Evolutionary conservation across 768 basidiomycete species (phyloP), one percentile per base, ranked within the genome.

Genomic region (Termitomyces sp.): DNA sequence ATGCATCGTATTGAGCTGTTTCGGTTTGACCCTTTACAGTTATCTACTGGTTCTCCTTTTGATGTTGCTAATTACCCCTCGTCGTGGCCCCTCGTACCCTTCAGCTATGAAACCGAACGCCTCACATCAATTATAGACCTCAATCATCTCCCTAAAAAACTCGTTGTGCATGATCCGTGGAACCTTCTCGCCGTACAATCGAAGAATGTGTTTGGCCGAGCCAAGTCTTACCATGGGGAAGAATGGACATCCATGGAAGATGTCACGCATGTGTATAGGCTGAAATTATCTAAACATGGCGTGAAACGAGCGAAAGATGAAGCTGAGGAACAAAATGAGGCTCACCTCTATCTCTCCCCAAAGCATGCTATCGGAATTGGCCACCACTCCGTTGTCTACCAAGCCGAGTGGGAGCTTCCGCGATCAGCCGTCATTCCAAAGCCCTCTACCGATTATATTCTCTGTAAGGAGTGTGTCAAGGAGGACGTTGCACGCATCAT

Each of bases 381-480:
- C 0, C 62, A 81, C 62, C 85, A 87, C 63, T 86, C 85, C 0
- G 42, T 67, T 38, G 80, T 83, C 0, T 80, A 81, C 62, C 64
- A 71, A 43, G 81, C 75, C 4, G 79, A 82, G 54, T 78, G 77
- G 72, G 63, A 61, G 56, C 56, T 64, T 6, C 58, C 61, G 0
- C 56, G 63, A n/a, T 42, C 60, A 20, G 51, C 49, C 6, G 18
- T 61, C 47, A 3, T 59, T 13, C 58, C 61, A 2, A 36, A 54
- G 5, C 43, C 53, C 0, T 40, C 51, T 0, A 53, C 14, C 13
- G 35, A 49, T 10, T 52, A 47, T 26, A 56, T 63, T 0, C n/a
- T 82, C 1, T 83, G 81, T 65, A 22, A 48, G 0, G 5, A 56
- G 7, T 84, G 82, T 46, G 67, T 79, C 28, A 30, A 64, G 13